Evolutionary conservation across 2,329 filamentous ascomycete species (phyloP), one percentile per base, ranked within the genome.

Genomic region (Paracorniculantispora psalliotae): DNA sequence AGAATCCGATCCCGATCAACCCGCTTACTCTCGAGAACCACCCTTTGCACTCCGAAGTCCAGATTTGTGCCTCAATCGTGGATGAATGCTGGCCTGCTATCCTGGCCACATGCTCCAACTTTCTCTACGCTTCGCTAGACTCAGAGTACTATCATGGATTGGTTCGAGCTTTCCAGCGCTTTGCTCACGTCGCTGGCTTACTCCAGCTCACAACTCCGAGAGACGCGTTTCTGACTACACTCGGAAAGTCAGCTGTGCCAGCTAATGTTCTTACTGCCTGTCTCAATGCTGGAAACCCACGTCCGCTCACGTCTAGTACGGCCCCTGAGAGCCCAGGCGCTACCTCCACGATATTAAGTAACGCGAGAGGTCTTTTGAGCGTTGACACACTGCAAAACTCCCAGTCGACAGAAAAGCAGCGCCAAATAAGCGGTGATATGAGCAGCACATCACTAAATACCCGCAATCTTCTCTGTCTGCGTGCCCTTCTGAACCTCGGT

Each of bases 31-130:
- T 96, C 8, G 84, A 87, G 61, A 85, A 89, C 41, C 90, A 96
- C 67, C 82, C 89, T 0, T 79, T 91, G 9, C 81, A 86, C 55
- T 71, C 79, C 1, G 88, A 91, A 52, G 85, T 97, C 59, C 84
- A 87, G 67, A 85, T 86, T 2, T 93, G 91, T 66, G 91, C 91
- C 13, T 82, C 82, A 10, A 88, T 99, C 57, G 89, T 99, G 25
- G 91, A 96, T 4, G 83, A 90, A 64, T 97, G 93, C 71, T 99
- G 94, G 94, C 94, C 94, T 49, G 94, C 94, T 13, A 87, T 97
- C 41, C 82, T 99, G 51, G 93, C 94, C 1, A 94, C 92, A 2
- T 97, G 92, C 67, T 99, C 94, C 0, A 97, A 93, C 0, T 99
- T 97, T 69, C 77, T 99, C 19, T 96, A 96, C 69, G 91, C 94